Percentiles rank a stretch among this genome's conserved stretches.
Conservation (phyloP, 176 grass and related monocot species). For the Rhynchospora breviuscula region DNA sequence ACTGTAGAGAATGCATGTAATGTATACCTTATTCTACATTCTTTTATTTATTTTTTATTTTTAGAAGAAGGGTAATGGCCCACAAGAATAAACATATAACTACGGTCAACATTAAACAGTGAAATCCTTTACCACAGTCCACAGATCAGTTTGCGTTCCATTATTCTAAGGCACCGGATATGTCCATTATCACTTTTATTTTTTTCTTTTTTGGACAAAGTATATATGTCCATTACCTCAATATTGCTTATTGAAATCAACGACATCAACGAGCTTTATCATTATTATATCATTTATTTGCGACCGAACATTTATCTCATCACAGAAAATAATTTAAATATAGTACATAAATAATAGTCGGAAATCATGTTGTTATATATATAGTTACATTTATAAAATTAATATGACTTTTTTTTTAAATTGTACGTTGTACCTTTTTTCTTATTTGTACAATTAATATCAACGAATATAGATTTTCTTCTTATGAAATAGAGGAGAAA, state of each 20-base stretch:
- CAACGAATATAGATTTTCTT: no score
- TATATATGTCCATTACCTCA: background rate
- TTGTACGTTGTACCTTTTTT: no score
- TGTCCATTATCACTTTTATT: background rate
- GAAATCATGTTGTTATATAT: no score
- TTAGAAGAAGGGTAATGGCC: background rate
- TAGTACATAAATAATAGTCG: no score
- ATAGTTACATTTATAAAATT: no score
- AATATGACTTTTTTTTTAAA: no score
- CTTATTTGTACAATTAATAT: no score
- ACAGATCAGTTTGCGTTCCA: background rate
- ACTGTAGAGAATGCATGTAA: slow-evolving; percentile 10
- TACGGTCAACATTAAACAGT: slow-evolving; percentile 5
- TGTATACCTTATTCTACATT: background rate
- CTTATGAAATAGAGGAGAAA: no score
- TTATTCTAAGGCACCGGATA: background rate
- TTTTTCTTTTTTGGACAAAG: background rate
- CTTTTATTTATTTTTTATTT: background rate
- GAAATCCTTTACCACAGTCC: background rate
- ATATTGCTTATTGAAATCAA: background rate
- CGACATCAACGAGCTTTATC: no score
- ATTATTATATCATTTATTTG: no score
- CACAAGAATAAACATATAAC: background rate
- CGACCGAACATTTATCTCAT: no score
- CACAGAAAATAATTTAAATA: no score